phyloP scores from a whole-genome alignment of 2,329 filamentous ascomycete genomes.

The Cryphonectria radicalis region DNA sequence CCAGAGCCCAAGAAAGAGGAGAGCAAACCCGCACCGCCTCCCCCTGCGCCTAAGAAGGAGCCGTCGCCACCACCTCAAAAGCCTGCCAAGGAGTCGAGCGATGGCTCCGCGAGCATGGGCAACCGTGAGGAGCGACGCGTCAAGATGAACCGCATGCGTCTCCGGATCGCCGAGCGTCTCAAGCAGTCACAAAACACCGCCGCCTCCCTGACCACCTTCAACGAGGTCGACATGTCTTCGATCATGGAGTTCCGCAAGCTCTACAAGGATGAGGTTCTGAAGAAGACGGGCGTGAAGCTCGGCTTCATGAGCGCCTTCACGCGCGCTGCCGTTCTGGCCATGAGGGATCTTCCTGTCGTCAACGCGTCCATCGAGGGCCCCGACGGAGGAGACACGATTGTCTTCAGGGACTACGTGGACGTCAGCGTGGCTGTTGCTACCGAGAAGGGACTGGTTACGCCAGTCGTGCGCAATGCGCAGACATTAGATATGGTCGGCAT shows the following conservation, averaged over 20 bases:
- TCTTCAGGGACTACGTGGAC: conserved; percentile 97
- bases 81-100: conserved; percentile 44
- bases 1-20: conserved; percentile 41
- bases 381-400: conserved; percentile 93
- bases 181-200: conserved; percentile 99
- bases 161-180: conserved; percentile 93
- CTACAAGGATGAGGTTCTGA: conserved; percentile 95
- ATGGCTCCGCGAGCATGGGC: conserved; percentile 57
- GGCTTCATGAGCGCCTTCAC: conserved; percentile 99
- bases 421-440: conserved; percentile 97
- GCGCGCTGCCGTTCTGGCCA: conserved; percentile 84
- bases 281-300: conserved; percentile 96
- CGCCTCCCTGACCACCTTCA: conserved; percentile 96
- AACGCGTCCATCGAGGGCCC: conserved; percentile 98
- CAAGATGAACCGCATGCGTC: conserved; percentile 99
- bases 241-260: conserved; percentile 96
- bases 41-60: conserved; percentile 39
- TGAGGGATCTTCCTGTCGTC: conserved; percentile 91
- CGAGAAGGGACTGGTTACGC: conserved; percentile 95
- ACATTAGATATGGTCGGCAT: conserved; percentile 85
- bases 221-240: conserved; percentile 98
- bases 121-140: conserved; percentile 88
- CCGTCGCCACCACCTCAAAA: conserved; percentile 29
- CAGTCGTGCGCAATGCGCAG: conserved; percentile 93
- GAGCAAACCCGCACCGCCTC: conserved; percentile 39